Evolutionary conservation across 371 early-diverging fungal genomes (phyloP), one percentile per base, ranked within the genome.

Genomic region (Mucor mucedo): DNA sequence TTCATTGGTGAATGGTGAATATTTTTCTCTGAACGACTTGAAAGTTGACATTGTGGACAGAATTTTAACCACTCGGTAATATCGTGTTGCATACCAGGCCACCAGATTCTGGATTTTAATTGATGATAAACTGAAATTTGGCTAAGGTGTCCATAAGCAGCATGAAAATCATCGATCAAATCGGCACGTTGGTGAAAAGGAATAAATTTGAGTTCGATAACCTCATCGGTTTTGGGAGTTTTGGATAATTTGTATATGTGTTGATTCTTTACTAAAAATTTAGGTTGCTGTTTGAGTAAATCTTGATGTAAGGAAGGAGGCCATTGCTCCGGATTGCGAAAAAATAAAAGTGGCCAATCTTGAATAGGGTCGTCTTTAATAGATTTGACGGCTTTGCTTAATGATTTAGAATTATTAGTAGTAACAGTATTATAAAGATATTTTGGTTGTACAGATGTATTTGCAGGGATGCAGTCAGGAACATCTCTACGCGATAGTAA

Each of bases 21-120:
- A n/a, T n/a, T n/a, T n/a, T n/a, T n/a, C n/a, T 7, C 7, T 9
- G 6, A 4, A 29, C 38, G 30, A n/a, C 38, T n/a, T 14, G 35
- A 38, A 10, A 64, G 2, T 32, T 64, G 64, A 39, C 64, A 64
- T 2, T 38, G 5, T 2, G 58, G 58, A 16, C 64, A 64, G 3
- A 14, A 27, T 28, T 49, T 49, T 28, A 49, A 28, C 49, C 49
- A 49, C 5, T 49, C 29, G 4, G 5, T 4, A 5, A 49, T 21
- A 49, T 49, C 49, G 2, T 29, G 5, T 49, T 28, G 21, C 16
- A 69, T 62, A 5, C 45, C 39, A 8, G 62, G 69, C 73, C 73
- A 72, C 73, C 73, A 72, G 27, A 40, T 21, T 2, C 65, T 21
- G 8, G 5, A 21, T 5, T 30, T 50, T 5, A 72, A n/a, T 2